These are phyloP conservation scores for Leccinum longicurvipes DNA, from an alignment of 768 basidiomycete species.

Conservation along the genomic window DNA sequence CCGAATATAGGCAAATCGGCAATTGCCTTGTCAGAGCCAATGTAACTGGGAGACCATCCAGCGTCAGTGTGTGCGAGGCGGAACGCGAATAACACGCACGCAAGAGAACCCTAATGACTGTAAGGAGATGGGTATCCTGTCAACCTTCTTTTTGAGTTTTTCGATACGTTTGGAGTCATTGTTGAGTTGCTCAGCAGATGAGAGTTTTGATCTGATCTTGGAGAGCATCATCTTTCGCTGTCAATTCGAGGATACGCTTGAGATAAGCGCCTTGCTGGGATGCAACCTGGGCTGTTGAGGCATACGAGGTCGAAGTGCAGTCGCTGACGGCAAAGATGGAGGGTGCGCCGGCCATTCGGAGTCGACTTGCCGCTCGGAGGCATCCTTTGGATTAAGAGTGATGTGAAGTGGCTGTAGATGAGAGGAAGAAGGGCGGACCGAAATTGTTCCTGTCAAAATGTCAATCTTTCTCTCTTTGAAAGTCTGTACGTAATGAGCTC, in stretches of 20 bases:
- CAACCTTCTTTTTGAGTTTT: conserved; percentile 59
- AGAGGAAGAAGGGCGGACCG: conserved; percentile 53
- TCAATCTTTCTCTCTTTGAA: conserved; percentile 98
- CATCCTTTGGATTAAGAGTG: conserved; percentile 89
- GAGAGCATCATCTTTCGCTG: conserved; percentile 71
- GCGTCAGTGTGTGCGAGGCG: not conserved
- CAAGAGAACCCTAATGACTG: conserved; percentile 92
- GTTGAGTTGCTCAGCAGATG: conserved; percentile 20
- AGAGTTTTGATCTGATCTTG: conserved; percentile 38
- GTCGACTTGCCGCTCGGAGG: conserved; percentile 79
- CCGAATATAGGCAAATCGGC: conserved; percentile 92
- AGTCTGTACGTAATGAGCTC: conserved; percentile 87
- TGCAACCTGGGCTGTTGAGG: conserved; percentile 97
- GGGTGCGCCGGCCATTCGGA: conserved; percentile 75
- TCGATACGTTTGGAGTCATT: conserved; percentile 48
- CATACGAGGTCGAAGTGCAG: conserved; percentile 90
- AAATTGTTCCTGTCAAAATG: conserved; percentile 97
- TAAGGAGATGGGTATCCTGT: conserved; percentile 89
- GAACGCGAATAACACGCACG: conserved; percentile 39
- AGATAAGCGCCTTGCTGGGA: conserved; percentile 93
- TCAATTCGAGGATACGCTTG: conserved; percentile 72
- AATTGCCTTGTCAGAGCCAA: conserved; percentile 96
- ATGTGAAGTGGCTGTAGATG: conserved; percentile 33
- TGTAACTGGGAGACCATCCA: conserved; percentile 59
- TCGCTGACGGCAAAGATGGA: conserved; percentile 90